phyloP scores from a whole-genome alignment of 2,329 filamentous ascomycete species.

The Fusarium nelsonii region DNA sequence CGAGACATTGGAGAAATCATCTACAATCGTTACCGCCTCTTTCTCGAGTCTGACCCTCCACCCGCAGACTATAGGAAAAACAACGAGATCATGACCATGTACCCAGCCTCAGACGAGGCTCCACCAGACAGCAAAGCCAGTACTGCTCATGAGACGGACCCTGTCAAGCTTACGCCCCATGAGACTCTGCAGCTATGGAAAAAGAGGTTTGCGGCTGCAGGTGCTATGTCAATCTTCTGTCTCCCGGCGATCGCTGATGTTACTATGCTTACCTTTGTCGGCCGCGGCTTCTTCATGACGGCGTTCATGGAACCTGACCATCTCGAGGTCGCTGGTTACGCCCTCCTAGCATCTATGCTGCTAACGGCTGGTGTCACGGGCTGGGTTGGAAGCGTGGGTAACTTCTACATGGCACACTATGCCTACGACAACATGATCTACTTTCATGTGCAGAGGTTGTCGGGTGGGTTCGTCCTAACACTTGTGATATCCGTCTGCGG shows the following conservation, averaged over 20 bases:
- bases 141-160: not conserved
- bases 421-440: constrained; percentile 41
- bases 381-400: constrained; percentile 36
- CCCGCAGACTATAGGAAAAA: constrained; percentile 25
- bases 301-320: constrained; percentile 29
- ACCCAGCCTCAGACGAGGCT: constrained; percentile 28
- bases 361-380: constrained; percentile 39
- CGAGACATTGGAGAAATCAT: constrained; percentile 33
- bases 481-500: constrained; percentile 17
- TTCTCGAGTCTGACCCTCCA: constrained; percentile 22
- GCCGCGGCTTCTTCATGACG: constrained; percentile 39
- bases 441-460: constrained; percentile 36
- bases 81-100: constrained; percentile 44
- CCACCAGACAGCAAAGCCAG: not conserved
- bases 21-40: constrained; percentile 22
- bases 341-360: constrained; percentile 27
- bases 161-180: constrained; percentile 16
- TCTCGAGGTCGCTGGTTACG: constrained; percentile 33
- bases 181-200: constrained; percentile 33
- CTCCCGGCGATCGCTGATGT: constrained; percentile 34
- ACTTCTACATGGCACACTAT: constrained; percentile 38
- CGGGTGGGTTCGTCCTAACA: constrained; percentile 33
- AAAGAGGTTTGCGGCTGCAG: constrained; percentile 30
- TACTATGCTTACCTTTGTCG: constrained; percentile 33
- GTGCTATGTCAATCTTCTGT: constrained; percentile 40